Evolutionary conservation across 306 rosid genomes (phyloP), one percentile per base, ranked within the genome.

Genomic region (Styphnolobium japonicum): DNA sequence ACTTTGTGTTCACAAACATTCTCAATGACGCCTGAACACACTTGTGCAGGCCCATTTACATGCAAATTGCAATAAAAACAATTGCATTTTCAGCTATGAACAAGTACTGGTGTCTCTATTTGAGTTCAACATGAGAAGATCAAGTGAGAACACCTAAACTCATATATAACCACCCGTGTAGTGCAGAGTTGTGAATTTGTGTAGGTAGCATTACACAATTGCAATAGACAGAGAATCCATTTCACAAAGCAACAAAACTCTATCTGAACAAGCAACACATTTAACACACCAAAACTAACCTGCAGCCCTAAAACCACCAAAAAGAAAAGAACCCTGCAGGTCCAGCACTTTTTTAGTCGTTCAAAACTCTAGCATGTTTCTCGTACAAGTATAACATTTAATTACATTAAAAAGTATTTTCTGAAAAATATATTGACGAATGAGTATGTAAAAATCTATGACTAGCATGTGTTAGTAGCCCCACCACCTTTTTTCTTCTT

Each of bases 381-480:
- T 55, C 12, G 5, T 11, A 36, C 66, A 62, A 62, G 67, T 62
- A 82, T 27, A 49, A 60, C 52, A 80, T 45, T 18, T 52, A 69
- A 63, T 73, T 49, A 73, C 81, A 73, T 67, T 48, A 45, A 62
- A 29, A 53, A 37, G 65, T 46, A 73, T 49, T 49, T 16, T 36
- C 80, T 68, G 67, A 78, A 70, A 73, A 5, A 51, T 52, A 42
- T 43, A 36, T 31, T 49, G 79, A 61, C 56, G 53, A 85, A 82
- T 81, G 67, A 61, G 43, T 39, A 46, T 80, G 76, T 51, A 74
- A 85, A 81, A 73, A 52, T 43, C 72, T 78, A 73, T 77, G 71
- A 40, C 72, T 81, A 60, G 52, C 67, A 73, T 53, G 76, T 62
- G 65, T 75, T 62, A 79, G 74, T 73, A 76, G n/a, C n/a, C n/a